These are phyloP conservation scores for Mycena rosella DNA, from an alignment of 768 basidiomycete genomes.

Conservation along the genomic window DNA sequence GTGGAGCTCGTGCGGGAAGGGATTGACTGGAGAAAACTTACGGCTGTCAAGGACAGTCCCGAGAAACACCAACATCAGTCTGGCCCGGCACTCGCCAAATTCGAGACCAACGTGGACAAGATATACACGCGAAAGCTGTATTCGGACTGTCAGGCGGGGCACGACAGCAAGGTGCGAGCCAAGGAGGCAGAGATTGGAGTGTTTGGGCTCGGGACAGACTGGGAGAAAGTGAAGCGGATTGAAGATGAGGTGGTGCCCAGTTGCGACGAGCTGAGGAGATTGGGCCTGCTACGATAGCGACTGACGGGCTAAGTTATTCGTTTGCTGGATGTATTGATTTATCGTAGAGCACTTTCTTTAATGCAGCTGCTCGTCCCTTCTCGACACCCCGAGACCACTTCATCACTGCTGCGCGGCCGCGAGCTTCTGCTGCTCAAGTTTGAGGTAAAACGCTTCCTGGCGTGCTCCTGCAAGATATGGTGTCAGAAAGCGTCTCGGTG, in stretches of 20 bases:
- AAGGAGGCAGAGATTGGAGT: slow-evolving; percentile 86
- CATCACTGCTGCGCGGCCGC: slow-evolving; percentile 46
- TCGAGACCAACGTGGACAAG: slow-evolving; percentile 84
- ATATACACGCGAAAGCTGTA: slow-evolving; percentile 80
- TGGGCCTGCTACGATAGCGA: slow-evolving; percentile 65
- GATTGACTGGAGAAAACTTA: slow-evolving; percentile 52
- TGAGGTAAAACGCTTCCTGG: slow-evolving; percentile 90
- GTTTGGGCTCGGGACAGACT: slow-evolving; percentile 93
- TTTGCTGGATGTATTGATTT: slow-evolving; percentile 31
- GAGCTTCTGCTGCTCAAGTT: slow-evolving; percentile 75
- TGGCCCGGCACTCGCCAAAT: slow-evolving; percentile 64
- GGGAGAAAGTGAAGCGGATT: slow-evolving; percentile 87
- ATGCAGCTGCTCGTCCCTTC: slow-evolving; percentile 14
- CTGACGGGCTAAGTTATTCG: slow-evolving; percentile 34
- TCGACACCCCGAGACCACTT: slow-evolving; percentile 22
- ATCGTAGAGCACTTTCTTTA: slow-evolving; percentile 26
- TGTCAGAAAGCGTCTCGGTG: slow-evolving; percentile 3
- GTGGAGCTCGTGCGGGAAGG: slow-evolving; percentile 73
- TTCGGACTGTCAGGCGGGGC: slow-evolving; percentile 75
- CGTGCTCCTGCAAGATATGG: slow-evolving; percentile 69
- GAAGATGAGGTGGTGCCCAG: slow-evolving; percentile 76
- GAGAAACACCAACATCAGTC: slow-evolving; percentile 38
- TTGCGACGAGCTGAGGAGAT: slow-evolving; percentile 81
- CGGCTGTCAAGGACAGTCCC: slow-evolving; percentile 42
- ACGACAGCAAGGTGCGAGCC: slow-evolving; percentile 75